phyloP scores from a whole-genome alignment of 1,139 yeast genomes.

The Yamadazyma blattariae region DNA sequence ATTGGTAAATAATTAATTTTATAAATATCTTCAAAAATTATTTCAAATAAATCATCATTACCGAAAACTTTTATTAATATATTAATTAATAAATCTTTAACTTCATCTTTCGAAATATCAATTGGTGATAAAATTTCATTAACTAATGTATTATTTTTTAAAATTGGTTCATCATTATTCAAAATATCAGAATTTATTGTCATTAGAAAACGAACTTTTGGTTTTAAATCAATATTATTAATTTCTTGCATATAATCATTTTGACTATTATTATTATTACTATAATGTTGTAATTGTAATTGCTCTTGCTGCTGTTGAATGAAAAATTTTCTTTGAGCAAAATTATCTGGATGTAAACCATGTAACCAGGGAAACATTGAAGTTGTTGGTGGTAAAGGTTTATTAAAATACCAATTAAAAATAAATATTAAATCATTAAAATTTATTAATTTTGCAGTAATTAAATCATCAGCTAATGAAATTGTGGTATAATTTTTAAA shows the following conservation, averaged over 20 bases:
- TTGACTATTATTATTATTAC: not conserved
- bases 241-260: not conserved
- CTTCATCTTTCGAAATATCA: constrained; percentile 36
- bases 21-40: constrained; percentile 43
- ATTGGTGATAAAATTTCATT: constrained; percentile 56
- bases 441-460: constrained; percentile 22
- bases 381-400: constrained; percentile 64
- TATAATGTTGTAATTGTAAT: constrained; percentile 8
- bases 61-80: constrained; percentile 20
- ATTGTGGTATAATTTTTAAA: constrained; percentile 10
- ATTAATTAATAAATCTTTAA: constrained; percentile 19
- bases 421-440: constrained; percentile 29
- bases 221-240: constrained; percentile 9
- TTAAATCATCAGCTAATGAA: not conserved
- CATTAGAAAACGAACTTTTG: constrained; percentile 41
- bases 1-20: constrained; percentile 46
- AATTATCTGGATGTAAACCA: constrained; percentile 56
- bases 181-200: constrained; percentile 34
- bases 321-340: constrained; percentile 47
- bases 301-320: constrained; percentile 23
- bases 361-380: constrained; percentile 90
- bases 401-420: constrained; percentile 46
- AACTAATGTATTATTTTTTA: constrained; percentile 63
- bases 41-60: constrained; percentile 11
- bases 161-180: constrained; percentile 15